phyloP scores from a whole-genome alignment of 2,329 filamentous ascomycete species.

The Ambrosiella xylebori region DNA sequence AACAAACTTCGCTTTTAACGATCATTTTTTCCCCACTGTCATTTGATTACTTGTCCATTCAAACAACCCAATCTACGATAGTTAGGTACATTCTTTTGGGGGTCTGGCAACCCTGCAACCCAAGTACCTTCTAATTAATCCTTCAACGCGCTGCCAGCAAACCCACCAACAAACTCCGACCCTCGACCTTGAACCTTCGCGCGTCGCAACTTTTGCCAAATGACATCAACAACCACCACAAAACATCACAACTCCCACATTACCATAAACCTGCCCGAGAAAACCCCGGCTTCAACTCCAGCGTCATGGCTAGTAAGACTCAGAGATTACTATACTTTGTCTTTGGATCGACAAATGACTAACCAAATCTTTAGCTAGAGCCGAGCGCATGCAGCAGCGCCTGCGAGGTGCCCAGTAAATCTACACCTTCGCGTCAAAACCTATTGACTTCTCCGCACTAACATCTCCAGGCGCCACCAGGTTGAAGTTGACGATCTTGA shows the following conservation, averaged over 20 bases:
- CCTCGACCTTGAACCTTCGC: not conserved
- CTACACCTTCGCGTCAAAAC: constrained; percentile 1
- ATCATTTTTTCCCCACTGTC: no score
- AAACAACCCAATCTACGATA: not conserved
- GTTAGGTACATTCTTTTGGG: not conserved
- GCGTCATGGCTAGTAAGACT: constrained; percentile 11
- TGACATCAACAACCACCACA: constrained; percentile 2
- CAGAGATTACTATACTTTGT: not conserved
- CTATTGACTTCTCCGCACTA: not conserved
- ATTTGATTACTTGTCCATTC: not conserved
- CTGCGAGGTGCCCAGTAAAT: constrained; percentile 47
- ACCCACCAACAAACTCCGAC: not conserved
- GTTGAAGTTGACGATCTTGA: constrained; percentile 35
- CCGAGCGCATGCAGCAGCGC: constrained; percentile 46
- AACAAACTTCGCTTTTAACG: no score
- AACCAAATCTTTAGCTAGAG: constrained; percentile 21
- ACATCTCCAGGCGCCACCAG: constrained; percentile 30
- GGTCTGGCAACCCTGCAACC: not conserved
- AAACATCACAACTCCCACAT: not conserved
- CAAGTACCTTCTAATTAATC: constrained; percentile 5
- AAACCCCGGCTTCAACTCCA: not conserved
- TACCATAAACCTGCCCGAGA: not conserved
- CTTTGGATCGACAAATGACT: not conserved
- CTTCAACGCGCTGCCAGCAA: not conserved
- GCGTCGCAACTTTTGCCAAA: constrained; percentile 8